Evolutionary conservation across 2,329 filamentous ascomycete genomes (phyloP).

Genomic region (Cladosporium austrohemisphaericum): DNA sequence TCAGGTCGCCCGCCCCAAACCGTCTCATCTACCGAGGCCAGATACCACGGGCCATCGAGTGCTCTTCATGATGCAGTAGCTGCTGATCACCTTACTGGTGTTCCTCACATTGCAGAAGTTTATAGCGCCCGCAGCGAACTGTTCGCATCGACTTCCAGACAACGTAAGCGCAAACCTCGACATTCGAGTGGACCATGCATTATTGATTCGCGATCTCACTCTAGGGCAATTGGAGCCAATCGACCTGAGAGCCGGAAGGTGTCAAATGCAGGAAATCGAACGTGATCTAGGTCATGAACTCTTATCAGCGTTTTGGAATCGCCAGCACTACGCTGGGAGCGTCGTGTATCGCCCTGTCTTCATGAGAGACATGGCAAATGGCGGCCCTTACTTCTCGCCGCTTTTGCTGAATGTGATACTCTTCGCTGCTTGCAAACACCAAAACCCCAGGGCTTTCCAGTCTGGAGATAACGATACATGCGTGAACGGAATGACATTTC

Average conservation of each 20-base stretch:
- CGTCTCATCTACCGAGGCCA: too few species aligned
- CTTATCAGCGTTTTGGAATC: constrained; percentile 41
- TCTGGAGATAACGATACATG: not conserved
- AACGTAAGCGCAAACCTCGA: not conserved
- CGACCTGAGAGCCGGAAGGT: not conserved
- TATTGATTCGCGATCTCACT: too few species aligned
- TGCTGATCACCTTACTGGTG: not conserved
- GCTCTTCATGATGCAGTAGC: not conserved
- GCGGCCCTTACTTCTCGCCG: constrained; percentile 56
- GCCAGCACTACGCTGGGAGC: constrained; percentile 49
- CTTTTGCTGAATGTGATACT: constrained; percentile 55
- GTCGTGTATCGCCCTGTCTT: constrained; percentile 53
- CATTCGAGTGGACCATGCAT: not conserved
- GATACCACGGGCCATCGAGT: not conserved
- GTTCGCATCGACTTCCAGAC: not conserved
- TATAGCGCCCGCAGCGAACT: not conserved
- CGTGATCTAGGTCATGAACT: not conserved
- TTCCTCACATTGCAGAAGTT: not conserved
- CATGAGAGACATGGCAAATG: constrained; percentile 38
- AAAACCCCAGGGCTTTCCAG: not conserved
- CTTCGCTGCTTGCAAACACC: not conserved
- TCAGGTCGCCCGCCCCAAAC: too few species aligned
- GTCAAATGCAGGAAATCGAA: not conserved
- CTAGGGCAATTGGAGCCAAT: constrained; percentile 1
- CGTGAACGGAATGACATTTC: not conserved